Base-by-base conservation (phyloP, 2,329 filamentous ascomycete genomes). In the Cylindrodendrum hubeiense region DNA sequence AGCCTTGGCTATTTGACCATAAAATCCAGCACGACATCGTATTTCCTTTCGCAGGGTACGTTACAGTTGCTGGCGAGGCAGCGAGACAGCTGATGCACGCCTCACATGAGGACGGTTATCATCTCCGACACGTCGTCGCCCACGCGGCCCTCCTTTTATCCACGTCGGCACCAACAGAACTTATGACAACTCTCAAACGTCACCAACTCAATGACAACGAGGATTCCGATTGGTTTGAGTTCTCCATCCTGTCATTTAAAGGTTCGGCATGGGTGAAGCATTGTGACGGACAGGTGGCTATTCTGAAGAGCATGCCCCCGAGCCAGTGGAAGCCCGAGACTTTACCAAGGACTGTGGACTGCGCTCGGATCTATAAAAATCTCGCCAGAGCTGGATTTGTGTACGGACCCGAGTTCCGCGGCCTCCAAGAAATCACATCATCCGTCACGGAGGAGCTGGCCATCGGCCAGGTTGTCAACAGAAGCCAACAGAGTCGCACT, bases 1-100 rank as follows among this genome's bases (percentile, higher is more conserved):
- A 71, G 3, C 68, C 76, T 2, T 85, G 83, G 84, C 60, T 85
- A 2, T 49, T 55, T 1, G 77, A 83, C 47, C 82, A 86, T 53
- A 65, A 68, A 8, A 19, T 75, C 26, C 84, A 52, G 0, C 2
- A 52, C 1, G 53, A 67, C 3, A 49, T 55, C 2, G 63, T 67
- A 2, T 83, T 81, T 3, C 65, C 65, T 1, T 63, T 66, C 1
- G 53, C 57, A 0, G 63, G 52, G 1, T 67, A 67, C 52, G 70
- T 86, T 3, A 77, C 82, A 21, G 84, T 87, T 77, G 82, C 80
- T 0, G 61, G 83, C 0, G 83, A 85, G 64, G 83, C 82, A 6
- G 22, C 58, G 2, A 59, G 49, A 17, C 67, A 68, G 9, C 41
- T 44, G 19, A 44, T 19, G 19, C 19, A 44, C 19, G 22, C 41